A percentile compares a stretch with the other conserved stretches of the same genome.
Conservation (phyloP, 345 rosid species). For the Eucalyptus melliodora region DNA sequence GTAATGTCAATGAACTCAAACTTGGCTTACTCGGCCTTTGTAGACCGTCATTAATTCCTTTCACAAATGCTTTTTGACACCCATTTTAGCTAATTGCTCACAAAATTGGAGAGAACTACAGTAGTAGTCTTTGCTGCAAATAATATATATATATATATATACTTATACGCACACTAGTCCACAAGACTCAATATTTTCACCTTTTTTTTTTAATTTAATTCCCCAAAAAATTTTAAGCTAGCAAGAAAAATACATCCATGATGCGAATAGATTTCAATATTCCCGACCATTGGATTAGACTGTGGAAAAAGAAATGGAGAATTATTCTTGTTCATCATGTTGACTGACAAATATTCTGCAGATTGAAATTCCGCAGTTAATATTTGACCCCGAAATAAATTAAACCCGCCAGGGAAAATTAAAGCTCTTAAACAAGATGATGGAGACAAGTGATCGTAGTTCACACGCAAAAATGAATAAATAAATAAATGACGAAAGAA, state of each 20-base stretch:
- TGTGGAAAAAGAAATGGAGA: background rate
- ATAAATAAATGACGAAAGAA: background rate
- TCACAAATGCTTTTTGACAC: rapidly evolving
- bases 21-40: background rate
- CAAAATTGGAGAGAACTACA: background rate
- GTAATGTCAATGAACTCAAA: background rate
- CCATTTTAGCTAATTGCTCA: background rate
- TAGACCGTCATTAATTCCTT: background rate
- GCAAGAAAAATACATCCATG: background rate
- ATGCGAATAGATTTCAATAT: background rate
- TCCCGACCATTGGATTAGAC: background rate
- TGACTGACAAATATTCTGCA: background rate
- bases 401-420: background rate
- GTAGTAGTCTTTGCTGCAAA: background rate
- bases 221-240: background rate
- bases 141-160: background rate
- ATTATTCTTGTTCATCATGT: background rate
- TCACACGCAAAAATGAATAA: background rate
- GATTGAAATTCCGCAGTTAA: background rate
- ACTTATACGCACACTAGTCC: background rate
- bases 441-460: background rate
- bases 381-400: background rate
- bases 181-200: background rate
- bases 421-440: background rate
- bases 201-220: background rate